Conservation (phyloP, 345 rosid genomes). For the Eucalyptus melliodora region DNA sequence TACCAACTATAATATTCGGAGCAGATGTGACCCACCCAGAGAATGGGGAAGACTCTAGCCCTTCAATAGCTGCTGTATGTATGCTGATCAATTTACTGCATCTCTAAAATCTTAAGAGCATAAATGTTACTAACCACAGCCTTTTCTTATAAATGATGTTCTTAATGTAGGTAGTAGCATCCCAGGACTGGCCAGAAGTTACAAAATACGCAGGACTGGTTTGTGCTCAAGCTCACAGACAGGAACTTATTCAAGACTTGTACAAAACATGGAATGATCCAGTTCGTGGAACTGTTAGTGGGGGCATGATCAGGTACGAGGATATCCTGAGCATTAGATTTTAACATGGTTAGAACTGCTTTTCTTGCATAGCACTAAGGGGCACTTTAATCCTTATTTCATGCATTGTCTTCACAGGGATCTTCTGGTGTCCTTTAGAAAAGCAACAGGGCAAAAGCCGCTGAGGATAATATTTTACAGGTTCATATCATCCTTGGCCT, state of each 20-base stretch:
- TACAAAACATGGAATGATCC: slow-evolving; percentile 99
- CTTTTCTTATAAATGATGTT: not conserved
- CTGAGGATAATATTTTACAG: slow-evolving; percentile 95
- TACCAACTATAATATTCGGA: slow-evolving; percentile 96
- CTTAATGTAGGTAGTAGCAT: slow-evolving; percentile 79
- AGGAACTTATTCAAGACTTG: slow-evolving; percentile 96
- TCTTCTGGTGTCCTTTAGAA: slow-evolving; percentile 86
- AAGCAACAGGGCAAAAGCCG: slow-evolving; percentile 98
- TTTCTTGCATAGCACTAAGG: not conserved
- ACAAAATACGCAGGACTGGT: slow-evolving; percentile 97
- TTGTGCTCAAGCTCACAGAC: slow-evolving; percentile 99
- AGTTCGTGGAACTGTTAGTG: slow-evolving; percentile 85
- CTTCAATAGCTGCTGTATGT: slow-evolving; percentile 91
- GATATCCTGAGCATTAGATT: not conserved
- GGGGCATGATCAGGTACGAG: slow-evolving; percentile 92
- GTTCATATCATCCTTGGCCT: slow-evolving; percentile 5
- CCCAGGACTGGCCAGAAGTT: slow-evolving; percentile 99
- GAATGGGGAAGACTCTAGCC: slow-evolving; percentile 99
- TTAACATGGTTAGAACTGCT: not conserved
- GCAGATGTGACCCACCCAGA: slow-evolving; percentile 99
- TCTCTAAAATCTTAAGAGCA: not conserved
- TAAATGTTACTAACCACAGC: not conserved
- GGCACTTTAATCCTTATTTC: not conserved
- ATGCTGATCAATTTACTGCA: not conserved
- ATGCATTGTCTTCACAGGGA: slow-evolving; percentile 37